These are phyloP conservation scores for Stentor roeselii DNA, from an alignment of 73 alveolate genomes.

Conservation along the genomic window DNA sequence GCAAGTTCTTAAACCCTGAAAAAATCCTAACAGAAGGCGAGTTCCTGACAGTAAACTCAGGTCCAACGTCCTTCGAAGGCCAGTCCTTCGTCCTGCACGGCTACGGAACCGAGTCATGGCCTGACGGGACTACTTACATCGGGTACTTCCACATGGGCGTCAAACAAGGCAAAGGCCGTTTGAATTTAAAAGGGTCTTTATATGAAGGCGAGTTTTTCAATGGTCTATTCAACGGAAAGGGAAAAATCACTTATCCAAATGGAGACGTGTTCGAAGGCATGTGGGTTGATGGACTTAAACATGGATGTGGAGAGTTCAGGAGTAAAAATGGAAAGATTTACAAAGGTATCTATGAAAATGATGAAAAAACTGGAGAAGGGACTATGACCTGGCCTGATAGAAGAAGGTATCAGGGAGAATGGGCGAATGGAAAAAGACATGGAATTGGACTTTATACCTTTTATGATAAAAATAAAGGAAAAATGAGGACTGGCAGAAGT, in stretches of 20 bases:
- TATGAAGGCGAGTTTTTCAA: constrained; percentile 1
- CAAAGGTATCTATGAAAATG: not conserved
- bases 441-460: constrained; percentile 32
- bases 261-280: constrained; percentile 23
- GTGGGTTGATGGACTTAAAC: constrained; percentile 8
- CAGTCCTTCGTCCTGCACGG: not conserved
- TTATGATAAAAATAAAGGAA: constrained; percentile 16
- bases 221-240: constrained; percentile 9
- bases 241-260: not conserved
- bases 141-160: not conserved
- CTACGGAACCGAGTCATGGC: not conserved
- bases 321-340: not conserved
- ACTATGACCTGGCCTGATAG: not conserved
- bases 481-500: constrained; percentile 21
- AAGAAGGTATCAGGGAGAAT: constrained; percentile 18
- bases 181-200: not conserved
- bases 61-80: not conserved
- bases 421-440: constrained; percentile 27
- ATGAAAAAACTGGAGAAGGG: not conserved
- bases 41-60: not conserved
- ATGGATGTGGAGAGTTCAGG: constrained; percentile 11
- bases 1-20: not conserved
- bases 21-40: not conserved
- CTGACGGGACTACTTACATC: not conserved
- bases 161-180: not conserved